Evolutionary conservation across 2,329 filamentous ascomycete species (phyloP).

Genomic region (Aspergillus sp.): DNA sequence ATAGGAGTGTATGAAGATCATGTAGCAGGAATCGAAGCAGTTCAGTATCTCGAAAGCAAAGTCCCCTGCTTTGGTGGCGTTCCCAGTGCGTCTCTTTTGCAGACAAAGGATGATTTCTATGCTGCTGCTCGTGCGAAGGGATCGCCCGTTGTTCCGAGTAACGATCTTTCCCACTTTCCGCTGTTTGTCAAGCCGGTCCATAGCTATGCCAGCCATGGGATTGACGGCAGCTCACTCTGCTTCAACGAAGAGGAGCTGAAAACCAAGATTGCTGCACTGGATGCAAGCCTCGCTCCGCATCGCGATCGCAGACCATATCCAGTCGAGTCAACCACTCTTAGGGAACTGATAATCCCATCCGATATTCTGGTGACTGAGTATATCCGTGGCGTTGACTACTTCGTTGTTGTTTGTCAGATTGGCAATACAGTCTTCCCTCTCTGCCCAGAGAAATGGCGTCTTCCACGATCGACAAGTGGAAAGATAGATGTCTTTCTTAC

Average conservation of each 20-base stretch:
- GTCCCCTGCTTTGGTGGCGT: constrained; percentile 11
- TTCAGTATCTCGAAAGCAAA: constrained; percentile 16
- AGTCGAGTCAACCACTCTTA: too few species aligned
- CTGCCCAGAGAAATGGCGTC: neutral
- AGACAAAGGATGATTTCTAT: constrained; percentile 18
- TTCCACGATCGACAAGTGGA: neutral
- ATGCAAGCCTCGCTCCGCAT: too few species aligned
- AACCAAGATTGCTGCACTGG: too few species aligned
- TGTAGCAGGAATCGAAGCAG: constrained; percentile 15
- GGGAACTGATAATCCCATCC: too few species aligned
- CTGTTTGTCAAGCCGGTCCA: constrained; percentile 10
- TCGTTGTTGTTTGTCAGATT: constrained; percentile 14
- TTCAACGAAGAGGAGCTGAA: too few species aligned
- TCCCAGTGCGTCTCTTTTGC: constrained; percentile 10
- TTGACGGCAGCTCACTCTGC: too few species aligned
- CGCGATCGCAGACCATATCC: too few species aligned
- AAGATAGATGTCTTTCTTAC: constrained; percentile 12
- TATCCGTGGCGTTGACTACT: constrained; percentile 7
- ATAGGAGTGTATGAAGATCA: constrained; percentile 8
- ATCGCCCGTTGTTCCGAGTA: constrained; percentile 11
- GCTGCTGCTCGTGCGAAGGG: constrained; percentile 8
- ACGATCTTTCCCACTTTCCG: constrained; percentile 7
- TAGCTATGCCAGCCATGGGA: too few species aligned
- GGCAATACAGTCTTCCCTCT: constrained; percentile 13
- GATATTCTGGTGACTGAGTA: too few species aligned